Evolutionary conservation across 2,329 filamentous ascomycete species (phyloP), one percentile per base, ranked within the genome.

Genomic region (Triangularia setosa): DNA sequence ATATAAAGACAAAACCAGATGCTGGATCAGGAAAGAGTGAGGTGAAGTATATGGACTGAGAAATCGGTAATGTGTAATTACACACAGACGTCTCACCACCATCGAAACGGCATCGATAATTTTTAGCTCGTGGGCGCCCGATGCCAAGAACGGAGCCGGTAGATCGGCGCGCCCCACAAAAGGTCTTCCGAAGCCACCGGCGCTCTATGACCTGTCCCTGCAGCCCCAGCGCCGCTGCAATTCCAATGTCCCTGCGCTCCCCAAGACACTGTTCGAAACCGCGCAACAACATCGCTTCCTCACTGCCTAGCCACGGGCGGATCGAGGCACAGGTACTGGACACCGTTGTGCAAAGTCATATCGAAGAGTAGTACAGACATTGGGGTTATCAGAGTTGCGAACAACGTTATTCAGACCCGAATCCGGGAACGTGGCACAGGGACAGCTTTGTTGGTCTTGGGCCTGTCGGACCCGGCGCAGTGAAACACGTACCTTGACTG

Each of bases 121-220:
- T 64, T 65, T 65, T 67, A 64, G 64, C 52, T 59, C 27, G 24
- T 62, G 57, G 65, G 44, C 24, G 33, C 58, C 55, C 33, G 59
- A 59, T 64, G 65, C 65, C 65, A 67, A 67, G 65, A 58, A 7
- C 11, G 44, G 27, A 33, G 40, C 57, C 57, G 57, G 33, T 25
- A 44, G 57, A 60, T 60, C 58, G 58, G 40, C 27, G 28, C 14
- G 16, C 58, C 58, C 58, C 57, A 33, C 57, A 24, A 23, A 48
- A 18, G 40, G 40, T 21, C 40, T 48, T 48, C 40, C 40, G 40
- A 48, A 48, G 40, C 40, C 40, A 48, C 40, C 18, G 57, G 57
- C 57, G 21, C 40, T 21, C 18, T 4, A 3, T 6, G 11, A n/a
- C 30, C 30, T 33, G 30, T 33, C 40, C 40, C 40, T 48, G 40